Percentiles rank a stretch among this genome's conserved stretches.
These are phyloP conservation scores for Berberis thunbergii DNA, from an alignment of 164 flowering plant genomes.

Conservation along the genomic window DNA sequence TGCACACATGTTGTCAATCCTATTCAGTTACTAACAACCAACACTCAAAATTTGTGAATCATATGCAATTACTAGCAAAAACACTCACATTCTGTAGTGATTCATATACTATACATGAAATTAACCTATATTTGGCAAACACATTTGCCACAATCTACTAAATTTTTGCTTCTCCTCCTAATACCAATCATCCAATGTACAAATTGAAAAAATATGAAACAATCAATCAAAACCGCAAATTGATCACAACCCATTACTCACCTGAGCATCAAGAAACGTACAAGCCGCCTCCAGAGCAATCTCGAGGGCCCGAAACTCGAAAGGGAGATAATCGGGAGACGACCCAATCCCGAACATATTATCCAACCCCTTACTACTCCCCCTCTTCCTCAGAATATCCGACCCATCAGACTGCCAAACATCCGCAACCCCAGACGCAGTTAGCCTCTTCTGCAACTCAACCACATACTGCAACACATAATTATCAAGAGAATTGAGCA, in stretches of 20 bases:
- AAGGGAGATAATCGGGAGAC: constrained; percentile 28
- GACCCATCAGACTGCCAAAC: constrained; percentile 14
- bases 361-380: constrained; percentile 11
- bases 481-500: constrained; percentile 73
- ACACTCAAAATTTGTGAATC: no score
- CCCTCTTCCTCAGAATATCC: constrained; percentile 9
- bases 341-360: constrained; percentile 7
- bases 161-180: no score
- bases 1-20: no score
- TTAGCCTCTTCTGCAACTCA: constrained; percentile 68
- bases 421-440: constrained; percentile 17
- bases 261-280: constrained; percentile 38
- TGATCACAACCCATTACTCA: neutral
- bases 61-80: no score
- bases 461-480: constrained; percentile 76
- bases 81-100: no score
- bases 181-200: no score
- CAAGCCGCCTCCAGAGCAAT: constrained; percentile 37
- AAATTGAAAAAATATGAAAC: no score
- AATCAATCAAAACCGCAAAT: no score
- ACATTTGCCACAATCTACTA: no score
- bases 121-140: no score
- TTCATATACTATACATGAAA: no score
- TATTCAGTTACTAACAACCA: no score
- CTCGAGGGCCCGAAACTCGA: constrained; percentile 38